These are phyloP conservation scores for Ephemerocybe angulata DNA, from an alignment of 768 basidiomycete species.

Conservation along the genomic window DNA sequence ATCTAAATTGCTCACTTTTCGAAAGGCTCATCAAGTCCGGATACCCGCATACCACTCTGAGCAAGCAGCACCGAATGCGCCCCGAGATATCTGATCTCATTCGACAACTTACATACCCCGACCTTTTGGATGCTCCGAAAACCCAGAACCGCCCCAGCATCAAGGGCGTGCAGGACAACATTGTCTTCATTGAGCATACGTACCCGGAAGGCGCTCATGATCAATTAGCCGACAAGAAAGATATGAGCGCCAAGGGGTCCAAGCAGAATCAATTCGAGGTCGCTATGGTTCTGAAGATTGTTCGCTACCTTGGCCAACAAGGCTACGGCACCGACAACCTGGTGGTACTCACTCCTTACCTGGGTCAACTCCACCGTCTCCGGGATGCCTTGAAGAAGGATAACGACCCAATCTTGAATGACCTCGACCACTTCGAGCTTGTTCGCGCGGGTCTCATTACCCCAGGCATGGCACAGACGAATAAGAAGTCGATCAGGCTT, in stretches of 20 bases:
- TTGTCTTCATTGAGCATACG: slow-evolving; percentile 59
- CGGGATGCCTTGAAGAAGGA: slow-evolving; percentile 41
- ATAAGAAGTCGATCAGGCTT: slow-evolving; percentile 48
- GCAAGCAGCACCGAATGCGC: slow-evolving; percentile 67
- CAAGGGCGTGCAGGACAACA: slow-evolving; percentile 51
- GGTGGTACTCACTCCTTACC: slow-evolving; percentile 66
- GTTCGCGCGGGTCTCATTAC: slow-evolving; percentile 52
- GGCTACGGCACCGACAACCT: slow-evolving; percentile 60
- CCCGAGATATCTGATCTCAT: slow-evolving; percentile 67
- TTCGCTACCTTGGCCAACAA: slow-evolving; percentile 63
- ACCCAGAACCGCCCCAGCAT: slow-evolving; percentile 51
- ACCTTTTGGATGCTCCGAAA: slow-evolving; percentile 49
- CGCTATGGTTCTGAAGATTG: slow-evolving; percentile 61
- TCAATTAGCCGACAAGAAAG: slow-evolving; percentile 41
- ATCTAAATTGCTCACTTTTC: slow-evolving; percentile 65
- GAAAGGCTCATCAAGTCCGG: slow-evolving; percentile 61
- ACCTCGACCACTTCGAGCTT: slow-evolving; percentile 58
- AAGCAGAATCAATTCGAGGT: slow-evolving; percentile 63
- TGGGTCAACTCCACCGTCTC: slow-evolving; percentile 59
- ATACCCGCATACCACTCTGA: slow-evolving; percentile 58
- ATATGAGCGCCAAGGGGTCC: slow-evolving; percentile 46
- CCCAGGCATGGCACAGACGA: slow-evolving; percentile 31
- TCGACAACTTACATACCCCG: slow-evolving; percentile 61
- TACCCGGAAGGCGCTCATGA: slow-evolving; percentile 49
- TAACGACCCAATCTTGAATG: slow-evolving; percentile 59